A percentile compares a stretch with the other conserved stretches of the same genome.
phyloP scores from a whole-genome alignment of 2,329 filamentous ascomycete species.

The Penicillium expansum region DNA sequence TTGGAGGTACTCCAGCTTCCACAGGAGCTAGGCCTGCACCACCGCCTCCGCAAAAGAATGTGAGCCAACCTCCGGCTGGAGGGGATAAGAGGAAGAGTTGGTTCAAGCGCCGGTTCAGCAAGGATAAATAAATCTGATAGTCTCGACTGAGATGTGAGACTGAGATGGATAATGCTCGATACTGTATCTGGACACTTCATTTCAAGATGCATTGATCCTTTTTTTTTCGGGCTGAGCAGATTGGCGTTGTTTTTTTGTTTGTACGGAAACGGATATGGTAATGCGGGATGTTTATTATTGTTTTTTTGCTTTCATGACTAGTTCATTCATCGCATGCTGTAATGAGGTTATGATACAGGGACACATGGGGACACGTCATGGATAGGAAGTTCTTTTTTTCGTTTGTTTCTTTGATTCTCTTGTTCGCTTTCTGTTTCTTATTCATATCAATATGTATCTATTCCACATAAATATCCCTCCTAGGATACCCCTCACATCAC shows the following conservation, averaged over 20 bases:
- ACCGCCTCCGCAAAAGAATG: slow-evolving; percentile 17
- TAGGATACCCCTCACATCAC: background rate
- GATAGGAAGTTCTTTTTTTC: background rate
- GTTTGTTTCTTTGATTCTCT: background rate
- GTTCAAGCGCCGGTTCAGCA: slow-evolving; percentile 79
- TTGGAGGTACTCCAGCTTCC: slow-evolving; percentile 20
- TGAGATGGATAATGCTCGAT: background rate
- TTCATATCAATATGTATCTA: background rate
- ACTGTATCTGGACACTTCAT: background rate
- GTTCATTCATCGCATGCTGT: slow-evolving; percentile 14
- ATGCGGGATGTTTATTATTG: slow-evolving; percentile 5
- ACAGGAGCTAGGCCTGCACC: slow-evolving; percentile 10
- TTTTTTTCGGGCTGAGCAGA: background rate
- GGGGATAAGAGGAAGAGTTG: slow-evolving; percentile 80
- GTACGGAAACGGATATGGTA: slow-evolving; percentile 1
- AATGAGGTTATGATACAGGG: slow-evolving; percentile 28
- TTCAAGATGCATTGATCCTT: background rate
- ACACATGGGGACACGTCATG: slow-evolving; percentile 10
- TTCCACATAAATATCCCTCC: background rate
- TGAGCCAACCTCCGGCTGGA: background rate
- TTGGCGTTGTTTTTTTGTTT: background rate
- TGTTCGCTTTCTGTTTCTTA: background rate
- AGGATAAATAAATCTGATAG: slow-evolving; percentile 25
- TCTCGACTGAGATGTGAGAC: background rate
- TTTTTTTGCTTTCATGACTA: slow-evolving; percentile 1